Base-by-base conservation (phyloP, 108 stramenopile genomes). In the Skeletonema costatum region DNA sequence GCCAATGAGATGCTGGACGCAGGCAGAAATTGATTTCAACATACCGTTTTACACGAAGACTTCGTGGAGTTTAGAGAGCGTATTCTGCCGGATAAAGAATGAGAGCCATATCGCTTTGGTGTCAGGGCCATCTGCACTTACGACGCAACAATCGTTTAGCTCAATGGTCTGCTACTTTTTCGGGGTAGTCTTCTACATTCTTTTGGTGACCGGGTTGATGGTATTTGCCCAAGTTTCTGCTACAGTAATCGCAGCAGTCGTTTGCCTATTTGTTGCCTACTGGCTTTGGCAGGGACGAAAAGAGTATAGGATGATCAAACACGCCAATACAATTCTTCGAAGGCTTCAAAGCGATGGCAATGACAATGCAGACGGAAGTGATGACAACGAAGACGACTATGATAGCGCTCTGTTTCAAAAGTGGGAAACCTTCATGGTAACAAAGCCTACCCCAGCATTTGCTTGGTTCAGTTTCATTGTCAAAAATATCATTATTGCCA, bases 51-150 rank as follows among this genome's bases (percentile, higher is more conserved):
- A 33, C 65, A 73, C 72, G 16, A 73, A 46, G 29, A 21, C 32
- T 12, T 66, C 64, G 4, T 73, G 72, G 72, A 48, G 65, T 66
- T 19, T 73, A 36, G 72, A 73, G 65, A 31, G 32, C 12, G 44
- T 73, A 11, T 73, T 48, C 65, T 73, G 72, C 32, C 2, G 72
- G 13, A 32, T 3, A 12, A 65, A 48, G 30, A 33, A 42, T 3
- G 29, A 44, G 19, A 44, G 65, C 64, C 5, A 38, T 30, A 14
- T 65, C 11, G 72, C 64, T 9, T 4, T 73, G 25, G 17, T 66
- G 13, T 38, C 41, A 12, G 72, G 72, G 10, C 59, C 14, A 50
- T 42, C 72, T 21, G 72, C 64, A 13, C 2, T 73, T 46, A 66
- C 72, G 5, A 3, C 3, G 29, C 36, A 44, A 31, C 72, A 73